Conservation (phyloP, 2,329 filamentous ascomycete species). For the Didymella keratinophila region DNA sequence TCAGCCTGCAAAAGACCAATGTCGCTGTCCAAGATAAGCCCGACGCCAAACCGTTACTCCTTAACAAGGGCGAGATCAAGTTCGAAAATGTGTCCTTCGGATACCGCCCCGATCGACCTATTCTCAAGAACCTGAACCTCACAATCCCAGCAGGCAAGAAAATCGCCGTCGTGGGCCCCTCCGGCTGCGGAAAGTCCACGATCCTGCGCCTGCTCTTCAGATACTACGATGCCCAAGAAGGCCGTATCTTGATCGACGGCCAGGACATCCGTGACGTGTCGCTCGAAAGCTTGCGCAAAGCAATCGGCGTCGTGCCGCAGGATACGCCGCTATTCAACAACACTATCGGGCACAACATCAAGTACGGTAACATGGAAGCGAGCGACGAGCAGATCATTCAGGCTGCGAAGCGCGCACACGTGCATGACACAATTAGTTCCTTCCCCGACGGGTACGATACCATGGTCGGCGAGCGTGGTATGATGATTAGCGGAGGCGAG, state of each 20-base stretch:
- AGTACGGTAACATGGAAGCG: conserved; percentile 85
- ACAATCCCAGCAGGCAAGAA: conserved; percentile 96
- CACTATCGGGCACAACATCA: conserved; percentile 93
- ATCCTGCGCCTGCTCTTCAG: conserved; percentile 90
- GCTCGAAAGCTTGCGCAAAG: conserved; percentile 80
- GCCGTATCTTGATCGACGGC: conserved; percentile 88
- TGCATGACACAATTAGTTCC: conserved; percentile 75
- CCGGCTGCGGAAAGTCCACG: conserved; percentile 95
- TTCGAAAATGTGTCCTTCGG: conserved; percentile 97
- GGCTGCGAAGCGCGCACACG: conserved; percentile 81
- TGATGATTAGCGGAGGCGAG: conserved; percentile 97
- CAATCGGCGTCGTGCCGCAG: conserved; percentile 95
- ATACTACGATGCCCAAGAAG: conserved; percentile 87
- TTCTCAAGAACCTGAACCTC: conserved; percentile 82
- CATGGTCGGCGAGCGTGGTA: conserved; percentile 88
- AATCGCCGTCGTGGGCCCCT: conserved; percentile 92
- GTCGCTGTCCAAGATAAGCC: conserved; percentile 81
- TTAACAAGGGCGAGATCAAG: conserved; percentile 85
- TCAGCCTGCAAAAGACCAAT: conserved; percentile 97
- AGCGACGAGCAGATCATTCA: conserved; percentile 74
- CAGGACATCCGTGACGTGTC: conserved; percentile 88
- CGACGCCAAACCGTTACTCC: conserved; percentile 73
- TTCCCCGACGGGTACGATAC: conserved; percentile 91
- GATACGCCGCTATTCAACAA: conserved; percentile 98
- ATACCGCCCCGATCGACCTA: conserved; percentile 85